A percentile compares a stretch with the other conserved stretches of the same genome.
Evolutionary conservation across 2,329 filamentous ascomycete genomes (phyloP).

Genomic region (Berkeleyomyces rouxiae): DNA sequence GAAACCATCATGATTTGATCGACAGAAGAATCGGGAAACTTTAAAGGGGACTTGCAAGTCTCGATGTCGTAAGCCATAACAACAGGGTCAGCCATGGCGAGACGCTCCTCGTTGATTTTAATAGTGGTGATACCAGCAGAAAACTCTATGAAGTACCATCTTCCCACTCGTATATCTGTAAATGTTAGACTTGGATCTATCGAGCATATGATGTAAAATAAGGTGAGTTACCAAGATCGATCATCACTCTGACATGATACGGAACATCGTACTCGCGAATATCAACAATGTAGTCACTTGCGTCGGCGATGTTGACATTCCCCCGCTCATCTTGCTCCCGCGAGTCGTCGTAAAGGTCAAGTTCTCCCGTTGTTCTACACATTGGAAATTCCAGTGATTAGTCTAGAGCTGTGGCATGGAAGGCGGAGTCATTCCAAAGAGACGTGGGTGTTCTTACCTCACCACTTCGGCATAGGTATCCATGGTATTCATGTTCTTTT

Average conservation of each 20-base stretch:
- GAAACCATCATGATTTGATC: conserved; percentile 99
- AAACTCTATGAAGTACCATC: conserved; percentile 91
- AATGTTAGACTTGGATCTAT: conserved; percentile 16
- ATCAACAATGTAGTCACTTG: conserved; percentile 94
- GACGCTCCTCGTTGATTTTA: conserved; percentile 67
- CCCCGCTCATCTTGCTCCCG: conserved; percentile 64
- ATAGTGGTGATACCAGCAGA: conserved; percentile 82
- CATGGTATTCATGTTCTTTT: conserved; percentile 90
- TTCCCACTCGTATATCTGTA: conserved; percentile 80
- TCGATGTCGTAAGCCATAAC: conserved; percentile 99
- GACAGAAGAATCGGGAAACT: conserved; percentile 86
- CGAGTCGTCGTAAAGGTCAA: conserved; percentile 88
- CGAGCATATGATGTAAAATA: background rate
- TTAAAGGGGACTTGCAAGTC: conserved; percentile 85
- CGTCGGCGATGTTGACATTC: conserved; percentile 62
- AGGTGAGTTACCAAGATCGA: conserved; percentile 54
- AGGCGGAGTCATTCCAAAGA: background rate
- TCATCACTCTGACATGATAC: conserved; percentile 96
- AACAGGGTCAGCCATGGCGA: conserved; percentile 87
- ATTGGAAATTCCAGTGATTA: conserved; percentile 13
- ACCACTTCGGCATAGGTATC: conserved; percentile 96
- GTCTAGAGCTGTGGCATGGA: background rate
- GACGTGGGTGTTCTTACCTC: conserved; percentile 37
- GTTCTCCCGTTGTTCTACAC: conserved; percentile 54
- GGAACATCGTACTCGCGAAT: conserved; percentile 98